Conservation (phyloP, 2,329 filamentous ascomycete species). For the Chaetomium olivaceum region DNA sequence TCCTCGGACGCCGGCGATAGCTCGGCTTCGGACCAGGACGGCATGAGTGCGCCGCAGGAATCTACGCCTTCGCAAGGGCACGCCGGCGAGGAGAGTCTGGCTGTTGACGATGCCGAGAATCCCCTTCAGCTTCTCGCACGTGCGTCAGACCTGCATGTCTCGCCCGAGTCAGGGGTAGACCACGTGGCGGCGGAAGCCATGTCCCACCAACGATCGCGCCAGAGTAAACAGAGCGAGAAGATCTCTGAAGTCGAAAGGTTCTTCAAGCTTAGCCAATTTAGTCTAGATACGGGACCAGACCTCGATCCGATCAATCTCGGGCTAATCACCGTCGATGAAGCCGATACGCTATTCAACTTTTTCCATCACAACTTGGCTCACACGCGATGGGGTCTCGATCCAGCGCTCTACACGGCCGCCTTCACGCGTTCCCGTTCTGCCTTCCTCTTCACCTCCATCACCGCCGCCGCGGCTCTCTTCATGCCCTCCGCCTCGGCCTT, state of each 20-base stretch:
- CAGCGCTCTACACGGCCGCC: constrained; percentile 61
- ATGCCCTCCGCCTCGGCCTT: constrained; percentile 63
- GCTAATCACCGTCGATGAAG: constrained; percentile 65
- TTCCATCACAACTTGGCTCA: constrained; percentile 71
- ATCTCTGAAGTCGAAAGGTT: constrained; percentile 60
- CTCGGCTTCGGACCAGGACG: constrained; percentile 36
- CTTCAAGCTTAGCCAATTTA: constrained; percentile 65
- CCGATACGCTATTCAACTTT: constrained; percentile 63
- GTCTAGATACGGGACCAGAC: constrained; percentile 62
- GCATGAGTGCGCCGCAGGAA: constrained; percentile 32
- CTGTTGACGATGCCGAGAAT: constrained; percentile 73
- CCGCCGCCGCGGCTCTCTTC: constrained; percentile 68
- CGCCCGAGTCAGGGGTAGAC: constrained; percentile 39
- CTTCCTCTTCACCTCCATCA: constrained; percentile 71
- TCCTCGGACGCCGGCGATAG: constrained; percentile 35
- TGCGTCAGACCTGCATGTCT: constrained; percentile 67
- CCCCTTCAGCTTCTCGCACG: constrained; percentile 71
- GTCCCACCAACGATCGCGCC: constrained; percentile 26
- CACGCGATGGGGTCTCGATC: constrained; percentile 73
- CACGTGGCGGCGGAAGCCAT: constrained; percentile 26
- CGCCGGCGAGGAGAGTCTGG: constrained; percentile 52
- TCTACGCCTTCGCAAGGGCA: constrained; percentile 35
- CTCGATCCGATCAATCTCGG: constrained; percentile 70
- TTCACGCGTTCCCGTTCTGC: constrained; percentile 69
- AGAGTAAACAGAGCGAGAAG: constrained; percentile 40